These are phyloP conservation scores for Phytophthora melonis DNA, from an alignment of 352 stramenopile species.

Conservation along the genomic window DNA sequence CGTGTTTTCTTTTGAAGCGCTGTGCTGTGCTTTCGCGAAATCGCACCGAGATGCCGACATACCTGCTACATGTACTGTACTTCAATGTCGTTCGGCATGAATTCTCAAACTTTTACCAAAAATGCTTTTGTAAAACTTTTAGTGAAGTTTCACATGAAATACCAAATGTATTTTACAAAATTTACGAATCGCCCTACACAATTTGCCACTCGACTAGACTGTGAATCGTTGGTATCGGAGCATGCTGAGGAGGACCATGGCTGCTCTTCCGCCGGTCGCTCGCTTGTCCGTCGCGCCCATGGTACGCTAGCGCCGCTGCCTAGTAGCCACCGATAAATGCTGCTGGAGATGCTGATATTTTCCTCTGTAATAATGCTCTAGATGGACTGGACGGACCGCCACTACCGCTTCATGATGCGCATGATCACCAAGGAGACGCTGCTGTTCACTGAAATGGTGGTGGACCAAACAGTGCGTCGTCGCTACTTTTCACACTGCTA, in stretches of 20 bases:
- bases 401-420: conserved; percentile 95
- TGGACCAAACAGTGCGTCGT: conserved; percentile 93
- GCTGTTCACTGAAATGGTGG: conserved; percentile 99
- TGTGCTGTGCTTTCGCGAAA: too few species aligned
- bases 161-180: too few species aligned
- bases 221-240: conserved; percentile 23
- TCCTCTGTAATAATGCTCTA: conserved; percentile 27
- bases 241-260: conserved; percentile 47
- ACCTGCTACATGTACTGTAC: too few species aligned
- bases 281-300: conserved; percentile 79
- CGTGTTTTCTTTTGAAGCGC: too few species aligned
- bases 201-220: not conserved
- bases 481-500: not conserved
- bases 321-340: not conserved
- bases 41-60: too few species aligned
- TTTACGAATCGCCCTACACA: not conserved
- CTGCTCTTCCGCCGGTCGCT: conserved; percentile 48
- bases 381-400: conserved; percentile 99
- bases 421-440: conserved; percentile 94
- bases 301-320: conserved; percentile 34
- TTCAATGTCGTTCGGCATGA: too few species aligned
- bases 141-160: too few species aligned
- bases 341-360: not conserved
- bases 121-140: too few species aligned
- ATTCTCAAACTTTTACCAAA: too few species aligned